Percentiles rank a stretch among this genome's conserved stretches.
Evolutionary conservation across 208 protist genomes (phyloP).

Genomic region (Phytomonas sp.): DNA sequence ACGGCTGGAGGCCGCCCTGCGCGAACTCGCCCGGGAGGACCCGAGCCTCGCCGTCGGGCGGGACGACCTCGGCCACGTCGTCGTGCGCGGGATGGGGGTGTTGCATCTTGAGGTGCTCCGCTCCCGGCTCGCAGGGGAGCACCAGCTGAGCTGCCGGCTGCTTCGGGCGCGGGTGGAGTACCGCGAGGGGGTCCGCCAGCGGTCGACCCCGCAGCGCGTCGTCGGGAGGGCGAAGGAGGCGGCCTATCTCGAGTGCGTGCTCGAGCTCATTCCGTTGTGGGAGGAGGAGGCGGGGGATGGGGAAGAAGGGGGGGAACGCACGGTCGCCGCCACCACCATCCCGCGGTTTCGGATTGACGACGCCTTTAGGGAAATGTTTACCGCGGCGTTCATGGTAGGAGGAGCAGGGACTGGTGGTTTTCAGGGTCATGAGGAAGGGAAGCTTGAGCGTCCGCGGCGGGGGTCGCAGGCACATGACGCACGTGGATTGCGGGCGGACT

Average conservation of each 20-base stretch:
- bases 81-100: conserved; percentile 95
- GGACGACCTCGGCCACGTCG: conserved; percentile 83
- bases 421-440: no score
- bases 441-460: no score
- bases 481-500: conserved; percentile 13
- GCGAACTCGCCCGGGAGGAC: conserved; percentile 91
- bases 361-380: conserved; percentile 27
- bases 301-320: no score
- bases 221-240: conserved; percentile 40
- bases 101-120: conserved; percentile 93
- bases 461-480: no score
- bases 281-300: conserved; percentile 18
- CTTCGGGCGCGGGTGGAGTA: conserved; percentile 86
- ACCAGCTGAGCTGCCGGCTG: conserved; percentile 79
- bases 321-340: background rate
- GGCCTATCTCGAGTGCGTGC: conserved; percentile 55
- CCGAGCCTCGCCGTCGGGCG: conserved; percentile 88
- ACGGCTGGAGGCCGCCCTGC: conserved; percentile 88
- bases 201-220: conserved; percentile 16
- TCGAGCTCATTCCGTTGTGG: conserved; percentile 41
- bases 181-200: conserved; percentile 46
- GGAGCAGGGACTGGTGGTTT: no score
- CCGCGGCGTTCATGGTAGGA: conserved; percentile 6
- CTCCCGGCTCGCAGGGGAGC: conserved; percentile 91
- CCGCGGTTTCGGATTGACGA: conserved; percentile 34